These are phyloP conservation scores for Pestalotiopsis sp. DNA, from an alignment of 2,329 filamentous ascomycete species.

Conservation along the genomic window DNA sequence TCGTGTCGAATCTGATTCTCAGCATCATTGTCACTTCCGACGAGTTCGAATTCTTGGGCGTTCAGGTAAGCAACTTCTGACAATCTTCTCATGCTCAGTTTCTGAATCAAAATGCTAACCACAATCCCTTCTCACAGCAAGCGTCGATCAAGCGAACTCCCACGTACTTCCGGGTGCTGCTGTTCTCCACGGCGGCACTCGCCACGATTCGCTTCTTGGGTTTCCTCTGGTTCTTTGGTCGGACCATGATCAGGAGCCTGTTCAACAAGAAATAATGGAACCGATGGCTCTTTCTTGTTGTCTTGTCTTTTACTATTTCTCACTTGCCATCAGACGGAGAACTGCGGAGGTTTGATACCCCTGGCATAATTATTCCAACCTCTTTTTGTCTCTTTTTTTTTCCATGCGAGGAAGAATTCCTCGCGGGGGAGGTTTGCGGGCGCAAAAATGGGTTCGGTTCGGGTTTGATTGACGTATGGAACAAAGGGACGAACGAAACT, in stretches of 20 bases:
- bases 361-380: not conserved
- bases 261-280: conserved; percentile 47
- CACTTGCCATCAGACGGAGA: not conserved
- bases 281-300: not conserved
- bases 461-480: not conserved
- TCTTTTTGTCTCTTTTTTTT: not conserved
- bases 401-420: not conserved
- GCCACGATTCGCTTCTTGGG: conserved; percentile 89
- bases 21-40: conserved; percentile 89
- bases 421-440: not conserved
- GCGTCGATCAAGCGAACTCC: conserved; percentile 76
- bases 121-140: conserved; percentile 50
- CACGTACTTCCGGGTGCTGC: conserved; percentile 87
- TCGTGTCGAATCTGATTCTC: conserved; percentile 89
- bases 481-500: not conserved
- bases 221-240: conserved; percentile 92
- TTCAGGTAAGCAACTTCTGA: conserved; percentile 67
- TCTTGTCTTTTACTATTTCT: not conserved
- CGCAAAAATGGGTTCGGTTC: not conserved
- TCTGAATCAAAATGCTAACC: conserved; percentile 10
- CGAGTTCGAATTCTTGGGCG: conserved; percentile 80
- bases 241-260: conserved; percentile 95
- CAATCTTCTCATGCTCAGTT: not conserved
- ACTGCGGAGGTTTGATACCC: not conserved
- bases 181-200: conserved; percentile 85